Base-by-base conservation (phyloP, 179 eudicot species). In the Gypsophila paniculata region DNA sequence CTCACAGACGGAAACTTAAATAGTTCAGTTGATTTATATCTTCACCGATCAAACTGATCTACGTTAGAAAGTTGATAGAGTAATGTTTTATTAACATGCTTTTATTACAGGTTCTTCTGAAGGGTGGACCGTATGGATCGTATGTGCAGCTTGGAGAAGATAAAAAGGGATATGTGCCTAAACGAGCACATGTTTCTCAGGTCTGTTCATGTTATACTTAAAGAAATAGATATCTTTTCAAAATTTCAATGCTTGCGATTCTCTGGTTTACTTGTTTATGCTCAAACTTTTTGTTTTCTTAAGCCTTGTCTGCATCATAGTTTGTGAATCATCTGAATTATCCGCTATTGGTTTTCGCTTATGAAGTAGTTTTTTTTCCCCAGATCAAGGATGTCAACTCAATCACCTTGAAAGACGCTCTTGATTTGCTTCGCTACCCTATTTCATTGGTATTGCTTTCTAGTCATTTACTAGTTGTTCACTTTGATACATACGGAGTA, bases 141-240 rank as follows among this genome's bases (percentile, higher is more conserved):
- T 95, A 95, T 84, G 82, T 92, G 69, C 99, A 95, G 84, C 96
- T 95, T 71, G 97, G 99, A 75, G 96, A 90, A 76, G 96, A 92
- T 80, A 86, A 86, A 68, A 87, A 86, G 79, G 97, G 99, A 73
- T 75, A 85, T 74, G 32, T 63, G 52, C 96, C 95, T 15, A 95
- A 95, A 83, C 82, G 99, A 75, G 88, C 97, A 34, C 79, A 91
- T 36, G 74, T 86, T 62, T 72, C 87, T 52, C 86, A 81, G 85
- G 87, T 84, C 21, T 60, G 70, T 38, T 71, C 23, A 14, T 48
- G 42, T 62, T 32, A 11, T 54, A 42, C 7, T 61, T 38, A 52
- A 11, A 29, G 62, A 55, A 61, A 29, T 19, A 17, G 62, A 22
- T 36, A 42, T 26, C 25, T 54, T 52, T 64, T 7, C 6, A 1